Percentiles rank a stretch among this genome's conserved stretches.
Evolutionary conservation across 768 basidiomycete species (phyloP).

Genomic region (Mycena leptocephala): DNA sequence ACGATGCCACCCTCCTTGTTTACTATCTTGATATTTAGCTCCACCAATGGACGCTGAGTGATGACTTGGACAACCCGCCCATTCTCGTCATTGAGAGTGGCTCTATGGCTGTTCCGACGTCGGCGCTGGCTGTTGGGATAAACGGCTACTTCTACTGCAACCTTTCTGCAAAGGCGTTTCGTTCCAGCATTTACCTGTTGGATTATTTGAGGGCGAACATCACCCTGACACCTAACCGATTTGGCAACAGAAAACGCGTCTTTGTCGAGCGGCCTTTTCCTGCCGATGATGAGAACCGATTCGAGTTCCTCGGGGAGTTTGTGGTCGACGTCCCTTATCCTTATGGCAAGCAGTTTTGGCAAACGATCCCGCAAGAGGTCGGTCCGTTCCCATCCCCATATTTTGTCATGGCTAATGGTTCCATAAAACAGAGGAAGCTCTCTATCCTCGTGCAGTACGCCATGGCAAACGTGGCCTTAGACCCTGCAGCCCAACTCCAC

Average conservation of each 20-base stretch:
- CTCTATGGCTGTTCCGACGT: neutral
- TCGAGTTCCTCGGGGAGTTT: neutral
- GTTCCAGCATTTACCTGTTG: neutral
- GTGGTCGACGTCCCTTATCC: neutral
- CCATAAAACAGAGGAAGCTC: neutral
- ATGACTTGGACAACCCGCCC: neutral
- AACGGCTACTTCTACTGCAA: neutral
- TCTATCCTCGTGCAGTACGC: neutral
- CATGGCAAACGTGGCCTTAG: too few species aligned
- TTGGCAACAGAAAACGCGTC: neutral
- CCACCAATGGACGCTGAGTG: neutral
- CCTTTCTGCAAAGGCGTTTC: neutral
- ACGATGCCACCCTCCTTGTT: neutral
- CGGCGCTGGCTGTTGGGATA: neutral
- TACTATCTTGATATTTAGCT: neutral
- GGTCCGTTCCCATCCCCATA: neutral
- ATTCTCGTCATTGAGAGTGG: neutral
- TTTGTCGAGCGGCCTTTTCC: neutral
- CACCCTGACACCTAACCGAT: neutral
- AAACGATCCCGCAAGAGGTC: neutral
- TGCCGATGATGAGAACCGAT: neutral
- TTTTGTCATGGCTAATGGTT: too few species aligned
- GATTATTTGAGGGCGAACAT: neutral
- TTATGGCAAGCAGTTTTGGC: neutral
- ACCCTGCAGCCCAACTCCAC: too few species aligned